Base-by-base conservation (phyloP, 2,329 filamentous ascomycete species). In the Didymella arachidicola region DNA sequence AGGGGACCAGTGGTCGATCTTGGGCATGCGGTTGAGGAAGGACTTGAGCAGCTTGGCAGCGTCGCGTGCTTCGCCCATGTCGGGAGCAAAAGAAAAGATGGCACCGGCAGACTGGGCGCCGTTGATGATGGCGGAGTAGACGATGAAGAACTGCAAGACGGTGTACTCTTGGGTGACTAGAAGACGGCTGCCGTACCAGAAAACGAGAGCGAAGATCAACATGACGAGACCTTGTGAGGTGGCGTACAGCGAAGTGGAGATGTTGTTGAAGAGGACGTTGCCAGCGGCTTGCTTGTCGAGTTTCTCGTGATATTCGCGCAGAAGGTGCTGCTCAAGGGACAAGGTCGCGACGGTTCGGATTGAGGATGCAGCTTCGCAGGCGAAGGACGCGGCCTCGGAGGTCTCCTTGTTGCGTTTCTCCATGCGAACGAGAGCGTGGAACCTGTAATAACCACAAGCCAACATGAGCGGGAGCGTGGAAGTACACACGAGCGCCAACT, bases 261-360 rank as follows among this genome's bases (percentile, higher is more conserved):
- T 89, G 60, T 92, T 75, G 12, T 96, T 85, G 2, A 92, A 95
- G 2, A 84, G 82, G 44, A 97, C 76, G 62, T 90, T 93, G 45
- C 82, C 82, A 43, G 82, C 84, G 51, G 88, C 88, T 76, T 98
- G 94, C 0, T 72, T 72, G 0, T 84, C 86, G 12, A 98, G 85
- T 39, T 90, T 88, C 0, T 79, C 71, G 56, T 87, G 87, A 77
- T 98, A 99, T 51, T 89, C 83, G 3, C 77, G 70, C 67, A 92
- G 84, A 1, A 98, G 92, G 71, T 97, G 92, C 0, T 85, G 78
- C 78, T 99, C 95, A 7, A 94, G 87, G 0, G 93, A 97, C 36
- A 98, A 83, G 2, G 92, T 90, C 4, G 93, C 94, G n/a, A 98
- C 94, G 4, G 95, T 98, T 53, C 94, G 90, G 67, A 98, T 97